These are phyloP conservation scores for Picochlorum sp. DNA, from an alignment of 139 green algal species.

Conservation along the genomic window DNA sequence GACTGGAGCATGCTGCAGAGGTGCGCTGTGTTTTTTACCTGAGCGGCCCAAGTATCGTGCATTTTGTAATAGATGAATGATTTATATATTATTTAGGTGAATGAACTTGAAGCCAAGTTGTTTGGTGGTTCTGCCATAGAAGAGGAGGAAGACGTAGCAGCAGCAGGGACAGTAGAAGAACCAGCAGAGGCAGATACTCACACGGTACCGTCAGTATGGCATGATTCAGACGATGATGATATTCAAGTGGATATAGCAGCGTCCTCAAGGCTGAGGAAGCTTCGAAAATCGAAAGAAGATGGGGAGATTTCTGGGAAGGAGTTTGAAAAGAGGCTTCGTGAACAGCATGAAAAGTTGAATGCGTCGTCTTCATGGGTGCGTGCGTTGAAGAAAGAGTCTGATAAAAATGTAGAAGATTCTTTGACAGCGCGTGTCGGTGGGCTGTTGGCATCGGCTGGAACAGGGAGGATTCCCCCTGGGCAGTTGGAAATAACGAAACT, in stretches of 20 bases:
- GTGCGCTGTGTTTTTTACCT: too few species aligned
- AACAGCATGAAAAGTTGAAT: slow-evolving; percentile 61
- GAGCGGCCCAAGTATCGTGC: too few species aligned
- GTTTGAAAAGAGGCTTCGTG: slow-evolving; percentile 62
- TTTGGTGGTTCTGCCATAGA: not conserved
- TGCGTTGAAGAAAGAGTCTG: not conserved
- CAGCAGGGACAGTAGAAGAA: not conserved
- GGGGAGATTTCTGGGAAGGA: slow-evolving; percentile 39
- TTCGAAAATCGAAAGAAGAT: slow-evolving; percentile 51
- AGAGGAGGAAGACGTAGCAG: not conserved
- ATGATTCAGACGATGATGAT: slow-evolving; percentile 49
- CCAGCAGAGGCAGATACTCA: not conserved
- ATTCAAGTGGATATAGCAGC: slow-evolving; percentile 44
- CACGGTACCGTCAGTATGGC: slow-evolving; percentile 41
- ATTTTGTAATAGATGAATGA: too few species aligned
- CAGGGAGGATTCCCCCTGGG: slow-evolving; percentile 24
- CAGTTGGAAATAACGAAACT: slow-evolving; percentile 61
- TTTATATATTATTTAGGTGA: too few species aligned
- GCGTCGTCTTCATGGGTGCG: slow-evolving; percentile 9
- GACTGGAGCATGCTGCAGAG: too few species aligned
- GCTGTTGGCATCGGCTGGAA: slow-evolving; percentile 24
- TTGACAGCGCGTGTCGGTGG: slow-evolving; percentile 21
- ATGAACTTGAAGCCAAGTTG: too few species aligned
- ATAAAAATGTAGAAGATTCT: not conserved
- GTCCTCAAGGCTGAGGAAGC: slow-evolving; percentile 47